These are phyloP conservation scores for Alternaria viburni DNA, from an alignment of 2,329 filamentous ascomycete genomes.

Conservation along the genomic window DNA sequence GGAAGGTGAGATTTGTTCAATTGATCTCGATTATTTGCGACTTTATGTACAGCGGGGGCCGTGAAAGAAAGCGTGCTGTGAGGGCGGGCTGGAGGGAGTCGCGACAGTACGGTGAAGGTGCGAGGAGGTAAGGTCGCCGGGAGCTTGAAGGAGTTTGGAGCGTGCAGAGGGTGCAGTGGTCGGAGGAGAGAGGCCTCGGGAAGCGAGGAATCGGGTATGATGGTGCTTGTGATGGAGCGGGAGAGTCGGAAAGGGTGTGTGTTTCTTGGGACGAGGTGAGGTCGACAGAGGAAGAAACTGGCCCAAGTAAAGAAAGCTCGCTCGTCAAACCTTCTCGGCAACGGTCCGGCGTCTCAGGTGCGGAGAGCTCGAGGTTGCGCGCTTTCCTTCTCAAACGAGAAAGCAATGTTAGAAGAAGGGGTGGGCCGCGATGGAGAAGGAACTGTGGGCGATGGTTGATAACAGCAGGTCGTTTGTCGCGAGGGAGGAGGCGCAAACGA, in stretches of 20 bases:
- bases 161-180: slow-evolving; percentile 42
- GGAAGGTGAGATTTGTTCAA: slow-evolving; percentile 41
- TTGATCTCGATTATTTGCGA: slow-evolving; percentile 51
- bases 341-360: slow-evolving; percentile 34
- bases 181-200: slow-evolving; percentile 34
- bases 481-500: slow-evolving; percentile 22
- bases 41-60: slow-evolving; percentile 74
- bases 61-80: slow-evolving; percentile 93
- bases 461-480: slow-evolving; percentile 18
- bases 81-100: slow-evolving; percentile 45
- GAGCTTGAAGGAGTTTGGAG: slow-evolving; percentile 42
- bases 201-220: slow-evolving; percentile 29
- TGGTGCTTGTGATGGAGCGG: slow-evolving; percentile 42
- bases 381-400: slow-evolving; percentile 25
- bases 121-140: slow-evolving; percentile 44
- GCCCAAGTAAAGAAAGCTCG: slow-evolving; percentile 48
- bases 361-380: slow-evolving; percentile 25
- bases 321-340: slow-evolving; percentile 48
- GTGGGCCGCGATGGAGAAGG: slow-evolving; percentile 25
- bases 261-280: slow-evolving; percentile 32
- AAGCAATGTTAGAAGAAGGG: slow-evolving; percentile 22
- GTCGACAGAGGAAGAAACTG: slow-evolving; percentile 42
- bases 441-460: slow-evolving; percentile 21
- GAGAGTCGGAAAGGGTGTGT: slow-evolving; percentile 35
- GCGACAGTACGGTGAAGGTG: slow-evolving; percentile 37